phyloP scores from a whole-genome alignment of 306 rosid species.

The Betula pendula region DNA sequence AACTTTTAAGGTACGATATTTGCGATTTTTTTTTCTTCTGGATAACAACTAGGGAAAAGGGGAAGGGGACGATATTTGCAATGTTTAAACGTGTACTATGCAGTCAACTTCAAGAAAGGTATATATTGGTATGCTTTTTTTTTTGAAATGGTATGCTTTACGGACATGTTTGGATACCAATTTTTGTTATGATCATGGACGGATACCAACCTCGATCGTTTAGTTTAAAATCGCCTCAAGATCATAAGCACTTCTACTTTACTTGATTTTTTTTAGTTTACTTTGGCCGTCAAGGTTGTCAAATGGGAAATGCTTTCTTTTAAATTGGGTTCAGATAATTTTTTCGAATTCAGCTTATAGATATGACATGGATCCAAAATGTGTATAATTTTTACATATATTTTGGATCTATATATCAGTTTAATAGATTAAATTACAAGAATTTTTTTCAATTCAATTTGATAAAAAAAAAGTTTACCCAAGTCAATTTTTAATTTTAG shows the following conservation, averaged over 20 bases:
- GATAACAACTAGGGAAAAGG: too few relatives aligned
- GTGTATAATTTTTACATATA: too few relatives aligned
- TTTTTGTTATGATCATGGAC: not conserved
- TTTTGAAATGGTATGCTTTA: not conserved
- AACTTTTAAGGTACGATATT: not conserved
- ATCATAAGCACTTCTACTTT: not conserved
- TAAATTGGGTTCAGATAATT: too few relatives aligned
- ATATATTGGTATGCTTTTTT: not conserved
- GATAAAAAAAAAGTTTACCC: too few relatives aligned
- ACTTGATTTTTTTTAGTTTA: not conserved
- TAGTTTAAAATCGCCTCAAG: not conserved
- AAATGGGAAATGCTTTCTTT: not conserved
- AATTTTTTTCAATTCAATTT: too few relatives aligned
- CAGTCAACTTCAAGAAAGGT: not conserved
- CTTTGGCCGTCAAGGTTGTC: not conserved
- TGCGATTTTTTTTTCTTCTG: too few relatives aligned
- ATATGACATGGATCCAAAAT: too few relatives aligned
- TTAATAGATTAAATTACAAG: too few relatives aligned
- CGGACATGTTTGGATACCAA: not conserved
- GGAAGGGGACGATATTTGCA: not conserved
- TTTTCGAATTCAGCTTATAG: too few relatives aligned
- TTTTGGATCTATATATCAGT: too few relatives aligned
- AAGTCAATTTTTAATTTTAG: too few relatives aligned
- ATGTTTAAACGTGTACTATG: too few relatives aligned
- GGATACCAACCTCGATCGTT: not conserved